Conservation (phyloP, 2,329 filamentous ascomycete genomes). For the Cladosporium cucumerinum region DNA sequence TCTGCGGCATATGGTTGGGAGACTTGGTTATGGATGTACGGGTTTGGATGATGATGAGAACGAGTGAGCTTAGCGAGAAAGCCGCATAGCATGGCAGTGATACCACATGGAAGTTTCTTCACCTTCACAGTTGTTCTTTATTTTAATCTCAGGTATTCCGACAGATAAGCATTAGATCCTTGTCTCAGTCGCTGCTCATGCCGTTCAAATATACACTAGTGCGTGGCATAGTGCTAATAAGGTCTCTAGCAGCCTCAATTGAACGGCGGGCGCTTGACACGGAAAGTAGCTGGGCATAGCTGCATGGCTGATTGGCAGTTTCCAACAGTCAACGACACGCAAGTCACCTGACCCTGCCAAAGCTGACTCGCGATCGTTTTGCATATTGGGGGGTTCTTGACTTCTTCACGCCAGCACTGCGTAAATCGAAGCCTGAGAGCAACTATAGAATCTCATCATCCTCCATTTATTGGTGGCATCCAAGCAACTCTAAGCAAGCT, state of each 20-base stretch:
- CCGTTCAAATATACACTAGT: no score
- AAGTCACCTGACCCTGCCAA: not conserved
- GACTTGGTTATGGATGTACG: not conserved
- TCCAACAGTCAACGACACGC: not conserved
- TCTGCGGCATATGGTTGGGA: constrained; percentile 10
- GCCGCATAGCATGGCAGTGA: constrained; percentile 4
- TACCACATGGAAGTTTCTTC: constrained; percentile 3
- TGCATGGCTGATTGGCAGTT: no score
- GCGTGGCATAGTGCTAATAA: no score
- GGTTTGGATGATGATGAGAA: not conserved
- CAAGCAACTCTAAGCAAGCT: not conserved
- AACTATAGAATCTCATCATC: not conserved
- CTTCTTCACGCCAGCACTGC: not conserved
- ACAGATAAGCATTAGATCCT: not conserved
- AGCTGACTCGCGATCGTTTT: no score
- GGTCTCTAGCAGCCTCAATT: not conserved
- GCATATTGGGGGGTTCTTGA: no score
- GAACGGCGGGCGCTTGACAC: not conserved
- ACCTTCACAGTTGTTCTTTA: not conserved
- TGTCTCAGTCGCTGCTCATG: not conserved
- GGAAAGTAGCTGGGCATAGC: not conserved
- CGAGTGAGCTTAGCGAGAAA: not conserved
- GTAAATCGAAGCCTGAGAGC: not conserved
- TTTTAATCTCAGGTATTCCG: not conserved
- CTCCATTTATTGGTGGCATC: not conserved